Evolutionary conservation across 2,329 filamentous ascomycete species (phyloP), one percentile per base, ranked within the genome.

Genomic region (Xylariaceae sp.): DNA sequence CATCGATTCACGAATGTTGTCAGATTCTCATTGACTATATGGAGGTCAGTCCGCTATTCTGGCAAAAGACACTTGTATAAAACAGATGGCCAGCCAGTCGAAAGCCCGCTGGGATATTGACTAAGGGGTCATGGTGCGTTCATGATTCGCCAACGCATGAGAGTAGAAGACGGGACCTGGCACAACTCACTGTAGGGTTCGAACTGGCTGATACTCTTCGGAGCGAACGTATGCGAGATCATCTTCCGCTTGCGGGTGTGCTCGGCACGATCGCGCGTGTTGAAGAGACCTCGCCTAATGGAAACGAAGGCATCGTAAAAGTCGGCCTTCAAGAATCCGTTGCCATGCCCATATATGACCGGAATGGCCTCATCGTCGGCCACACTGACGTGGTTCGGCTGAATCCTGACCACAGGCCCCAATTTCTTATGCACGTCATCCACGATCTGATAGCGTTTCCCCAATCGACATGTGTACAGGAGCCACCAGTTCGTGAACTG

Each of bases 291-390:
- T 12, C 89, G 83, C 47, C 81, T 82, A 65, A 95, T 95, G 12
- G 88, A 92, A 51, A 96, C 90, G 64, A 96, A 96, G 47, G 89
- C 88, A 65, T 95, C 89, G 64, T 96, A 96, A 73, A 92, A 96
- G 2, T 92, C 85, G 80, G 84, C 75, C 68, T 90, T 90, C 54
- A 89, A 66, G 63, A 89, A 88, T 0, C 86, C 87, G 65, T 89
- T 89, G 7, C 86, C 85, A 62, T 90, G 87, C 4, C 90, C 90
- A 63, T 95, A 95, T 51, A 95, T 82, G 43, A 78, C 71, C 13
- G 79, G 78, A 50, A 96, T 92, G 1, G 88, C 89, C n/a, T 79
- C 79, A 26, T 87, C 85, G 65, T 95, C 89, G 50, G 87, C 88
- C 51, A 96, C 76, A 53, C 87, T 91, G 62, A 95, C 79, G 64